phyloP scores from a whole-genome alignment of 2,329 filamentous ascomycete species.

The Pseudogymnoascus destructans region DNA sequence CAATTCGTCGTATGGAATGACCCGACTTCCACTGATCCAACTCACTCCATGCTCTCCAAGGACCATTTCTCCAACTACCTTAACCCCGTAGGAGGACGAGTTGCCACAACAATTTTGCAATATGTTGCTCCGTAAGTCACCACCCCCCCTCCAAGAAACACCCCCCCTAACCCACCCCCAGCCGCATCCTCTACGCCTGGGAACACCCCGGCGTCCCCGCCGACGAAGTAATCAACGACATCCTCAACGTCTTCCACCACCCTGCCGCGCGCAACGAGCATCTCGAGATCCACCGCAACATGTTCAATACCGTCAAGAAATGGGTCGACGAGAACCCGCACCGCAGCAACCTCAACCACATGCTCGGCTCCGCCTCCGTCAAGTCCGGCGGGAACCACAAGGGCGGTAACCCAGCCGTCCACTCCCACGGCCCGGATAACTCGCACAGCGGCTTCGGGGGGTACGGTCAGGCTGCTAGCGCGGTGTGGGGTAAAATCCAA shows the following conservation, averaged over 20 bases:
- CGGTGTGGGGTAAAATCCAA: conserved; percentile 48
- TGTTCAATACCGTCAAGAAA: conserved; percentile 74
- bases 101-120: conserved; percentile 65
- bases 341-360: conserved; percentile 52
- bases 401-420: conserved; percentile 29
- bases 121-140: conserved; percentile 75
- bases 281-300: conserved; percentile 69
- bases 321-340: conserved; percentile 65
- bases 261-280: conserved; percentile 65
- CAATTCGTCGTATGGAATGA: conserved; percentile 75
- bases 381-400: conserved; percentile 69
- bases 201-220: conserved; percentile 74
- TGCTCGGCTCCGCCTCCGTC: conserved; percentile 77
- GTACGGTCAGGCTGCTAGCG: conserved; percentile 45
- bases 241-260: conserved; percentile 78
- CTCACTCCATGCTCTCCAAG: conserved; percentile 72
- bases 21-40: conserved; percentile 61
- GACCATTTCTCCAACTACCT: conserved; percentile 73
- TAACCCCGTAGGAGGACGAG: conserved; percentile 62
- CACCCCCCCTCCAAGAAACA: not conserved
- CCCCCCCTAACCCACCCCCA: conserved; percentile 25
- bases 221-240: conserved; percentile 70
- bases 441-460: conserved; percentile 28
- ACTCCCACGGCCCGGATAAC: conserved; percentile 24
- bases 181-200: conserved; percentile 81